Evolutionary conservation across 768 basidiomycete species (phyloP).

Genomic region (Boletus huronensis): DNA sequence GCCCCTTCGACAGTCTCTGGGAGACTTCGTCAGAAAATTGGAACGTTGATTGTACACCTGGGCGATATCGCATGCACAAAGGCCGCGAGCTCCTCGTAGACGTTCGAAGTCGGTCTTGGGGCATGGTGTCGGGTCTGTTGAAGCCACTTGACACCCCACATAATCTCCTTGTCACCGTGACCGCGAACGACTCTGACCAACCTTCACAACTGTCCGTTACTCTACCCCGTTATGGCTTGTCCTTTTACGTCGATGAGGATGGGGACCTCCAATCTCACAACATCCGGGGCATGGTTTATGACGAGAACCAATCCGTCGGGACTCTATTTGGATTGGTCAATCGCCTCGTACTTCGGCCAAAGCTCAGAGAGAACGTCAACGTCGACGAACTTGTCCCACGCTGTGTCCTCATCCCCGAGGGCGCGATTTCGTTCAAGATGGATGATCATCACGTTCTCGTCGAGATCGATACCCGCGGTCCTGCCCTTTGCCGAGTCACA

Average conservation of each 20-base stretch:
- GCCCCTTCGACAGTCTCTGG: slow-evolving; percentile 20
- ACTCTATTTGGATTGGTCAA: slow-evolving; percentile 43
- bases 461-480: not conserved
- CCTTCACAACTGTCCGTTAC: slow-evolving; percentile 21
- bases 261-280: slow-evolving; percentile 37
- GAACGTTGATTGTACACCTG: slow-evolving; percentile 11
- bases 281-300: slow-evolving; percentile 39
- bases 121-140: slow-evolving; percentile 17
- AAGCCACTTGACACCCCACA: slow-evolving; percentile 6
- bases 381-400: not conserved
- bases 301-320: slow-evolving; percentile 36
- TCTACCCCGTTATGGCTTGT: slow-evolving; percentile 39
- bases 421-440: slow-evolving; percentile 9
- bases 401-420: slow-evolving; percentile 38
- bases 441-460: slow-evolving; percentile 11
- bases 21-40: slow-evolving; percentile 18
- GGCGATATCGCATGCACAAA: not conserved
- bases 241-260: slow-evolving; percentile 35
- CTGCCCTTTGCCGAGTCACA: not conserved
- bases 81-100: slow-evolving; percentile 17
- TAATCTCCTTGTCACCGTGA: slow-evolving; percentile 18
- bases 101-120: slow-evolving; percentile 23
- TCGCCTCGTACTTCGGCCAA: slow-evolving; percentile 37
- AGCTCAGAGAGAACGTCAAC: not conserved
- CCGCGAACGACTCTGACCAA: not conserved